Evolutionary conservation across 306 rosid species (phyloP), one percentile per base, ranked within the genome.

Genomic region (Vicia villosa): DNA sequence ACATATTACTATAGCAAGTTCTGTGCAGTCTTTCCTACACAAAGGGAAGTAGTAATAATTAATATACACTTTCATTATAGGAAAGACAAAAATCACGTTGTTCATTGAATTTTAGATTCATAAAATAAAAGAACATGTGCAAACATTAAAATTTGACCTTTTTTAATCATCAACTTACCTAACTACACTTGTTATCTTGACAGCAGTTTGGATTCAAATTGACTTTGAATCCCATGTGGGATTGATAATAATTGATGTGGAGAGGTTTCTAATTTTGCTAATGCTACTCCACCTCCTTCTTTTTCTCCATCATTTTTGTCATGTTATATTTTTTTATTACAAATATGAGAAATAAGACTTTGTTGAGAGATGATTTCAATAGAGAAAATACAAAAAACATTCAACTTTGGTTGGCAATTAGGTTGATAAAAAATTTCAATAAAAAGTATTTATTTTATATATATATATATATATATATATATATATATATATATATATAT

Each of bases 51-150:
- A 20, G 34, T 63, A 38, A 40, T 63, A 63, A 40, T 63, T 12
- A 20, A 60, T 60, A 37, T 37, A 60, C 17, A 47, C 60, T 52
- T 52, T 45, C 61, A 55, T 38, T 60, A 47, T 30, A 46, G 51
- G 62, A 69, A 69, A 73, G 79, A 68, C 79, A 62, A 68, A 14
- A 74, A 77, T 63, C 77, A 81, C 65, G 63, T 68, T 77, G 70
- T 46, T 46, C 76, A 73, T 72, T 72, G 77, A 45, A 77, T 69
- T 68, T 72, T 24, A 60, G 73, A 57, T 20, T 50, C 68, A 34
- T 72, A 24, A 77, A 77, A 67, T 59, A 37, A 58, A 30, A 58
- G 42, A 38, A 73, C 73, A 66, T 76, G 68, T 76, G 85, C 69
- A 65, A 21, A 7, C 17, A 45, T 58, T 54, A 55, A 45, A 17